A percentile compares a stretch with the other conserved stretches of the same genome.
phyloP scores from a whole-genome alignment of 31 red algal species.

The Pterothamnion heteromorphum region DNA sequence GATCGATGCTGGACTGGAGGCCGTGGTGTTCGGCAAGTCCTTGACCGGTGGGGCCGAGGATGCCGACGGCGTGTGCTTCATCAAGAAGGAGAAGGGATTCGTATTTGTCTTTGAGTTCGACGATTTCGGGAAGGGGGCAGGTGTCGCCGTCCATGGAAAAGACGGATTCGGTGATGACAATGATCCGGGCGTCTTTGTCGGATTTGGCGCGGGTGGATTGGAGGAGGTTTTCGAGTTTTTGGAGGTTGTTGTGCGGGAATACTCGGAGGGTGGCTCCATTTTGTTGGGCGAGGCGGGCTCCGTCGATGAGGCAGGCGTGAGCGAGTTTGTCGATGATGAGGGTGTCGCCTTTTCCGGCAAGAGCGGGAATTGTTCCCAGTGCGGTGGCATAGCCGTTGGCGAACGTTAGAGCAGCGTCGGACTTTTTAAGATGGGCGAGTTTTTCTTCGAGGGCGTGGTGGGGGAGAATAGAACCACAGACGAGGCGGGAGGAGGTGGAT shows the following conservation, averaged over 20 bases:
- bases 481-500: neutral
- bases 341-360: constrained; percentile 58
- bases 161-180: constrained; percentile 59
- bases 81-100: constrained; percentile 54
- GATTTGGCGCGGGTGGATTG: constrained; percentile 29
- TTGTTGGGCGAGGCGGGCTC: constrained; percentile 48
- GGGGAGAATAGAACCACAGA: neutral
- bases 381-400: constrained; percentile 65
- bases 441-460: neutral
- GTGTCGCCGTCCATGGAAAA: constrained; percentile 69
- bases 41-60: constrained; percentile 38
- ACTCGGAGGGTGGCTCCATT: constrained; percentile 59
- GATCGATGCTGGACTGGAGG: constrained; percentile 13
- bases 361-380: constrained; percentile 33
- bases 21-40: constrained; percentile 49
- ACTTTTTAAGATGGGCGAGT: neutral
- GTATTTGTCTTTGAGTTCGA: constrained; percentile 47
- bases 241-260: constrained; percentile 60
- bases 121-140: constrained; percentile 54
- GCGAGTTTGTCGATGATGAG: constrained; percentile 62
- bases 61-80: constrained; percentile 55
- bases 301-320: constrained; percentile 65
- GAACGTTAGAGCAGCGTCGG: constrained; percentile 49
- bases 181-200: neutral
- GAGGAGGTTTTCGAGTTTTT: constrained; percentile 47